Conservation (phyloP, 2,329 filamentous ascomycete genomes). For the Teratosphaeria viscida region DNA sequence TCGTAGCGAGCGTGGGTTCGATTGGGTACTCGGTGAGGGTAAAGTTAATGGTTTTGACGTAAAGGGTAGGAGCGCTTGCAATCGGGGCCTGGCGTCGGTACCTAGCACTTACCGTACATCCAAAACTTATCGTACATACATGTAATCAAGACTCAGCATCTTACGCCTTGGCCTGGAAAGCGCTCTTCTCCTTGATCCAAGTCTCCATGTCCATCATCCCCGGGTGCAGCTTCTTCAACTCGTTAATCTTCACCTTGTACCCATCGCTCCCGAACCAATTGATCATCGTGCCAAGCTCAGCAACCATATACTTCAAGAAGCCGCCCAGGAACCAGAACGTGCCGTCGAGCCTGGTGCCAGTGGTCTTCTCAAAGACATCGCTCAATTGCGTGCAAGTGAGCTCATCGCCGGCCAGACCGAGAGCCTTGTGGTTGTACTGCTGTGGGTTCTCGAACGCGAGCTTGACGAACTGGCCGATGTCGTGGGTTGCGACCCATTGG, state of each 20-base stretch:
- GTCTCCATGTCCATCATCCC: conserved; percentile 29
- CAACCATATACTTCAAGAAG: conserved; percentile 34
- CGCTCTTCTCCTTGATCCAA: conserved; percentile 23
- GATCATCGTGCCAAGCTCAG: conserved; percentile 24
- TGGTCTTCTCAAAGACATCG: conserved; percentile 37
- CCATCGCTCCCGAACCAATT: conserved; percentile 42
- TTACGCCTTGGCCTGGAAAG: conserved; percentile 12
- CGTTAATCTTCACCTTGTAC: conserved; percentile 38
- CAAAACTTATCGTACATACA: no score
- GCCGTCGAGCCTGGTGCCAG: conserved; percentile 33
- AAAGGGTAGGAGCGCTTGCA: no score
- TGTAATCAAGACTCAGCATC: neutral
- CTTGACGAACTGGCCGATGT: conserved; percentile 44
- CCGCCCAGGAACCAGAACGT: conserved; percentile 35
- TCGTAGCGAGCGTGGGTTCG: no score
- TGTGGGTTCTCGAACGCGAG: conserved; percentile 37
- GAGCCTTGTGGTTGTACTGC: conserved; percentile 35
- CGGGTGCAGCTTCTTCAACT: conserved; percentile 35
- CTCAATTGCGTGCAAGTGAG: conserved; percentile 39
- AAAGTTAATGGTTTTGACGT: no score
- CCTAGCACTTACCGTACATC: neutral
- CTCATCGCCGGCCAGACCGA: conserved; percentile 45
- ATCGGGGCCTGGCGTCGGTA: neutral
- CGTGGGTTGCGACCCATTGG: conserved; percentile 34
- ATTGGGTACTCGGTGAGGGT: no score